Percentiles rank a stretch among this genome's conserved stretches.
Conservation (phyloP, 225 moss, liverwort and hornwort species). For the Sphagnum tenellum region DNA sequence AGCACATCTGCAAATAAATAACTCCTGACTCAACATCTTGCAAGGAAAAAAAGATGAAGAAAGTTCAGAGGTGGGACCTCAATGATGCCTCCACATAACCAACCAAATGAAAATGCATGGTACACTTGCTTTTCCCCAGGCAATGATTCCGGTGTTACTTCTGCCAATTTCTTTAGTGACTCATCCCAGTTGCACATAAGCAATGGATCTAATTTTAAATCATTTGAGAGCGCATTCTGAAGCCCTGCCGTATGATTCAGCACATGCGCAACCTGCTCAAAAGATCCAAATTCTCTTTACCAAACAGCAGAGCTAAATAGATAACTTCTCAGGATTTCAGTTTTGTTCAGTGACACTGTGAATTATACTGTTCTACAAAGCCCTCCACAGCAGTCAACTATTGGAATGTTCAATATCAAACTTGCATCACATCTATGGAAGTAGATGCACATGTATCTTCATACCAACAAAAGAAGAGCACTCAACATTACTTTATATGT, state of each 20-base stretch:
- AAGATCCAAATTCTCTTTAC: no score
- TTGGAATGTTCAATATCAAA: no score
- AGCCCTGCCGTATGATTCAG: conserved; percentile 96
- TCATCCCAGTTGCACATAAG: conserved; percentile 96
- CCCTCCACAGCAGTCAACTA: no score
- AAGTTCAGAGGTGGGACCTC: conserved; percentile 37
- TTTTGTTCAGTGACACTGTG: no score
- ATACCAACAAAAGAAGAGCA: no score
- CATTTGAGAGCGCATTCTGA: conserved; percentile 58
- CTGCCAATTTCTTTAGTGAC: conserved; percentile 43
- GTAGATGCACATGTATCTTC: no score
- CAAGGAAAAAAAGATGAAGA: background rate
- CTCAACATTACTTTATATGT: no score
- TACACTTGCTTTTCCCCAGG: conserved; percentile 75
- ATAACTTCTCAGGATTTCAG: no score
- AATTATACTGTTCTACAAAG: no score
- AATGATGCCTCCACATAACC: conserved; percentile 90
- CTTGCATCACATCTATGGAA: no score
- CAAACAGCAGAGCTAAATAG: no score
- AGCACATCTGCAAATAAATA: background rate
- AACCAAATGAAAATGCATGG: conserved; percentile 78
- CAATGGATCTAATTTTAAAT: conserved; percentile 54
- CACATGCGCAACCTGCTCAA: conserved; percentile 75
- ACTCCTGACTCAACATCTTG: background rate
- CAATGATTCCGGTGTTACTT: conserved; percentile 42